phyloP scores from a whole-genome alignment of 2,329 filamentous ascomycete species.

The Juglanconis oblonga region DNA sequence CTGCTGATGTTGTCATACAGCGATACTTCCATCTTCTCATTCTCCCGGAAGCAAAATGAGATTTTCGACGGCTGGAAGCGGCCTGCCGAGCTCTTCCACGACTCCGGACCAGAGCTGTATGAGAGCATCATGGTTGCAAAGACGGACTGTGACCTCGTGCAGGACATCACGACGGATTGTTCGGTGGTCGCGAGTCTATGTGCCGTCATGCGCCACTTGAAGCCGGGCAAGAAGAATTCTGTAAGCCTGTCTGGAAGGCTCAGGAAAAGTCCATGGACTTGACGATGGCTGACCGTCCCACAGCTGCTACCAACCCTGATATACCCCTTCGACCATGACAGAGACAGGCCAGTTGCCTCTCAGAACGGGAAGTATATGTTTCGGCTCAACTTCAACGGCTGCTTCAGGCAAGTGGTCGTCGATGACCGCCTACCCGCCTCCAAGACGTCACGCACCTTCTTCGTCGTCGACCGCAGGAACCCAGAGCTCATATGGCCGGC shows the following conservation, averaged over 20 bases:
- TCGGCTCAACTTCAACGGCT: conserved; percentile 94
- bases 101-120: conserved; percentile 16
- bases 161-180: conserved; percentile 94
- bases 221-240: conserved; percentile 61
- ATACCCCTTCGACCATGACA: conserved; percentile 67
- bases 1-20: conserved; percentile 37
- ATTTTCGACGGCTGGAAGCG: conserved; percentile 85
- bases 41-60: conserved; percentile 71
- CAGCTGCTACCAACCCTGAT: conserved; percentile 71
- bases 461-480: conserved; percentile 83
- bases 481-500: conserved; percentile 86
- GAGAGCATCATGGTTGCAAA: conserved; percentile 30
- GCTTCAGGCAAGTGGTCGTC: conserved; percentile 80
- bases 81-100: conserved; percentile 63
- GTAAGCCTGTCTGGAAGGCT: conserved; percentile 40
- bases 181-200: conserved; percentile 96
- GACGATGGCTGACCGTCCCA: neutral
- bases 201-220: conserved; percentile 68
- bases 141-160: conserved; percentile 75
- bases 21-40: conserved; percentile 64
- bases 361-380: conserved; percentile 86
- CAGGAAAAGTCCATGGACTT: neutral
- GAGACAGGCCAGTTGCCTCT: conserved; percentile 60
- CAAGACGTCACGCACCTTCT: conserved; percentile 70
- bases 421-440: conserved; percentile 85